These are phyloP conservation scores for Tricladium varicosporioides DNA, from an alignment of 2,329 filamentous ascomycete genomes.

Conservation along the genomic window DNA sequence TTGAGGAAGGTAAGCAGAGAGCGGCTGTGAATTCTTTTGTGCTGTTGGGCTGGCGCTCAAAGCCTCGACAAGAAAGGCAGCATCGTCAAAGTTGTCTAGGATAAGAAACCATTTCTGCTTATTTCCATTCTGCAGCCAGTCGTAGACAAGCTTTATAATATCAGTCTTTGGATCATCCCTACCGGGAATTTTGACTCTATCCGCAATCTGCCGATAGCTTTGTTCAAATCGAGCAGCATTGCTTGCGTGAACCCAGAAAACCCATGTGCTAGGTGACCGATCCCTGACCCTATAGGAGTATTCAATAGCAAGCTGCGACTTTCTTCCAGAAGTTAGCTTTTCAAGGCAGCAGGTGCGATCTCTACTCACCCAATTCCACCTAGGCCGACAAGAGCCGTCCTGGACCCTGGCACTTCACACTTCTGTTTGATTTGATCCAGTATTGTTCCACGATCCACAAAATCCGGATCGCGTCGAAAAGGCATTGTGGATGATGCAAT, in stretches of 20 bases:
- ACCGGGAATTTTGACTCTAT: background rate
- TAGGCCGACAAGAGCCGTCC: constrained; percentile 28
- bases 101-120: too few species aligned
- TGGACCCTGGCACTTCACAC: constrained; percentile 15
- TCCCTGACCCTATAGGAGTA: background rate
- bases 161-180: too few species aligned
- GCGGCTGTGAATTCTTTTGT: too few species aligned
- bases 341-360: background rate
- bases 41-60: too few species aligned
- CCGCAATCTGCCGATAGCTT: background rate
- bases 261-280: background rate
- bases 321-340: background rate
- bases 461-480: constrained; percentile 27
- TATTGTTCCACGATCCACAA: constrained; percentile 24
- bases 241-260: background rate
- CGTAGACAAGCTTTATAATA: too few species aligned
- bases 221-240: background rate
- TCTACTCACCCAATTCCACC: constrained; percentile 27
- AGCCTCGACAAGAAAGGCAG: too few species aligned
- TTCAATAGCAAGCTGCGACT: background rate
- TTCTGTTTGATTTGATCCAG: constrained; percentile 9
- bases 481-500: constrained; percentile 22
- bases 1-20: too few species aligned
- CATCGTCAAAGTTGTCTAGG: too few species aligned
- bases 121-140: too few species aligned